Percentiles rank a stretch among this genome's conserved stretches.
Conservation (phyloP, 2,329 filamentous ascomycete species). For the Volutella citrinella region DNA sequence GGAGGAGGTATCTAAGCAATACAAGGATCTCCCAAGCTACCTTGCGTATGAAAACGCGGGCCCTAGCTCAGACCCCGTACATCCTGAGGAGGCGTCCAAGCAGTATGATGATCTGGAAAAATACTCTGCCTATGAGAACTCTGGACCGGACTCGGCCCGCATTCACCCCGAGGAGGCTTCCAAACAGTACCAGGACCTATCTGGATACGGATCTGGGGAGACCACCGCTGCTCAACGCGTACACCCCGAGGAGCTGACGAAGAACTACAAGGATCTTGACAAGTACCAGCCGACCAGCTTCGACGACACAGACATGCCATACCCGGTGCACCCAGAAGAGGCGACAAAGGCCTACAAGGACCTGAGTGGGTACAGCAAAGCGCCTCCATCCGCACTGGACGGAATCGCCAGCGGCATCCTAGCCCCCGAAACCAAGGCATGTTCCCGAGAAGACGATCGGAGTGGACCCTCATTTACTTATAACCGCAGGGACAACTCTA, state of each 20-base stretch:
- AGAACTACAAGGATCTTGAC: slow-evolving; percentile 39
- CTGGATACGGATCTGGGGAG: slow-evolving; percentile 32
- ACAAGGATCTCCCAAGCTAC: slow-evolving; percentile 26
- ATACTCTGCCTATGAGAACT: slow-evolving; percentile 29
- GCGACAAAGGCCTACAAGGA: slow-evolving; percentile 38
- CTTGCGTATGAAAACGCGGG: slow-evolving; percentile 27
- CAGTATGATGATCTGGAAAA: slow-evolving; percentile 33
- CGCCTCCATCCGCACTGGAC: slow-evolving; percentile 33
- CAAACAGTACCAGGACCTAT: slow-evolving; percentile 33
- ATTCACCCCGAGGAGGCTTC: slow-evolving; percentile 30
- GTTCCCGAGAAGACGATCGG: slow-evolving; percentile 19
- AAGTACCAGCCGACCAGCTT: slow-evolving; percentile 35
- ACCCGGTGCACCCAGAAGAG: slow-evolving; percentile 33
- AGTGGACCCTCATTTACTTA: slow-evolving; percentile 24
- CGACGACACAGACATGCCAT: slow-evolving; percentile 22
- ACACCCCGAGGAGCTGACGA: slow-evolving; percentile 38
- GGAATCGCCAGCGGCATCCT: slow-evolving; percentile 32
- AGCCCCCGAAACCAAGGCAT: slow-evolving; percentile 36
- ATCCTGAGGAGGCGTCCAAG: slow-evolving; percentile 36
- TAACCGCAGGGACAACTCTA: slow-evolving; percentile 19
- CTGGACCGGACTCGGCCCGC: slow-evolving; percentile 17
- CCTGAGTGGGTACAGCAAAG: slow-evolving; percentile 39
- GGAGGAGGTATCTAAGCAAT: slow-evolving; percentile 29
- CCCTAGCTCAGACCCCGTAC: slow-evolving; percentile 16
- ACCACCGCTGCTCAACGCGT: slow-evolving; percentile 20